Percentiles rank a stretch among this genome's conserved stretches.
phyloP scores from a whole-genome alignment of 1,284 basidiomycete genomes.

The Laetiporus sulphureus region DNA sequence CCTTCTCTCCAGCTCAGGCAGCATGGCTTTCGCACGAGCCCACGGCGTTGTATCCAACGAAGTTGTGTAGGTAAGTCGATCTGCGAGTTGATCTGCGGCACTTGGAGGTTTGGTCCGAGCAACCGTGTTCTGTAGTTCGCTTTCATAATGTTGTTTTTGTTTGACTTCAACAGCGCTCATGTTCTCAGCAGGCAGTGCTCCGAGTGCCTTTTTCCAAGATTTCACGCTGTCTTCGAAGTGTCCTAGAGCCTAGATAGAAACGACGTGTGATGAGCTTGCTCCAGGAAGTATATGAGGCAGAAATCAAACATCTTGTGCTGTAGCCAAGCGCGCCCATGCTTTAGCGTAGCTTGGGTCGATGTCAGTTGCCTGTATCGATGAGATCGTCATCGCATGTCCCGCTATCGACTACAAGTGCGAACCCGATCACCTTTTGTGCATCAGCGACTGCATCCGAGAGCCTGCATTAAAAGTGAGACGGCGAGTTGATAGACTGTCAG shows the following conservation, averaged over 20 bases:
- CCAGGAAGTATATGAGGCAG: too few species aligned
- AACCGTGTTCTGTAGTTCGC: constrained; percentile 7
- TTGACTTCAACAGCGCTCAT: constrained; percentile 20
- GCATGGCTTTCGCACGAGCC: constrained; percentile 7
- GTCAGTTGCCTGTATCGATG: constrained; percentile 8
- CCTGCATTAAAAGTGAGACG: neutral
- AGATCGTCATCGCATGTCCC: too few species aligned
- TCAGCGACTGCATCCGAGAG: constrained; percentile 8
- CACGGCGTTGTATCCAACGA: constrained; percentile 1
- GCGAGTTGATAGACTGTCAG: too few species aligned
- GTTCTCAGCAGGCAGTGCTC: constrained; percentile 16
- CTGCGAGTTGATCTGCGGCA: too few species aligned
- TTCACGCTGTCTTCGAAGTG: constrained; percentile 1
- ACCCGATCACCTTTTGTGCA: constrained; percentile 7
- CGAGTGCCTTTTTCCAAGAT: constrained; percentile 20
- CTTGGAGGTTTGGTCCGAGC: too few species aligned
- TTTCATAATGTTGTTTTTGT: constrained; percentile 23
- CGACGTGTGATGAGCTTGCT: too few species aligned
- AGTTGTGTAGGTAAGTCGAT: too few species aligned
- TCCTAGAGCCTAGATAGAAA: neutral
- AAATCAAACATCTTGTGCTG: too few species aligned
- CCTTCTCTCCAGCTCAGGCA: neutral
- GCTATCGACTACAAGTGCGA: too few species aligned
- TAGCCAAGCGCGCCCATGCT: constrained; percentile 29
- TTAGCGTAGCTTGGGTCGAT: constrained; percentile 31